Percentiles rank a stretch among this genome's conserved stretches.
phyloP scores from a whole-genome alignment of 1,284 basidiomycete genomes.

The Puccinia brachypodii region DNA sequence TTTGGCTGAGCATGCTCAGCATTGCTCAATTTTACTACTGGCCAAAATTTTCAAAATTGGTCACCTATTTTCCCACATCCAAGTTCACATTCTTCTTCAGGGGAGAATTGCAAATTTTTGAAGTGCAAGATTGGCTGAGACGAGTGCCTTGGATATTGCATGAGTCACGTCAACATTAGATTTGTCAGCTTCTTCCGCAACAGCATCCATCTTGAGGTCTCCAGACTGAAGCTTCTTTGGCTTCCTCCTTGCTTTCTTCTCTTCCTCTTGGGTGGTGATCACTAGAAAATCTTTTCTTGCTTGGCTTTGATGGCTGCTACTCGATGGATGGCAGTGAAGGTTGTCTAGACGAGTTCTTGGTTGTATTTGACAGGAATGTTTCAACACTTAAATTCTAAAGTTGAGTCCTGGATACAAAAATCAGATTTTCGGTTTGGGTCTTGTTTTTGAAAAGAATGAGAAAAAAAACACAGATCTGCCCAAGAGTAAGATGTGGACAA shows the following conservation, averaged over 20 bases:
- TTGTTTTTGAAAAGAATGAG: not conserved
- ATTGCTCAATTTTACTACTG: no score
- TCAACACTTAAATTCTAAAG: constrained; percentile 96
- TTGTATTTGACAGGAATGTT: constrained; percentile 98
- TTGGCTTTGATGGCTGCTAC: constrained; percentile 87
- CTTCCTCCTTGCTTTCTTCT: constrained; percentile 10
- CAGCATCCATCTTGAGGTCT: not conserved
- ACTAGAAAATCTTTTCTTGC: constrained; percentile 88
- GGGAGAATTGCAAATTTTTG: no score
- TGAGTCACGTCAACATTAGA: constrained; percentile 5
- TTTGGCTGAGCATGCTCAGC: no score
- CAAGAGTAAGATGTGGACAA: not conserved
- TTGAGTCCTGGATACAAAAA: constrained; percentile 72
- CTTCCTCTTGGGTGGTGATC: constrained; percentile 16
- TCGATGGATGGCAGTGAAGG: constrained; percentile 96
- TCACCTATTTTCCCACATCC: no score
- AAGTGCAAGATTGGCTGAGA: constrained; percentile 11
- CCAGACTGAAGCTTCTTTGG: not conserved
- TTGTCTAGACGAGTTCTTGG: constrained; percentile 87
- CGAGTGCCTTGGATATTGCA: constrained; percentile 37
- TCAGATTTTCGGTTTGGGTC: not conserved
- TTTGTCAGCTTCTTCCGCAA: not conserved
- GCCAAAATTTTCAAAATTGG: no score
- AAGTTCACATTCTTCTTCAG: no score
- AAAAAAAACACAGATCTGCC: constrained; percentile 5